phyloP scores from a whole-genome alignment of 768 basidiomycete species.

The Butyriboletus loyo region DNA sequence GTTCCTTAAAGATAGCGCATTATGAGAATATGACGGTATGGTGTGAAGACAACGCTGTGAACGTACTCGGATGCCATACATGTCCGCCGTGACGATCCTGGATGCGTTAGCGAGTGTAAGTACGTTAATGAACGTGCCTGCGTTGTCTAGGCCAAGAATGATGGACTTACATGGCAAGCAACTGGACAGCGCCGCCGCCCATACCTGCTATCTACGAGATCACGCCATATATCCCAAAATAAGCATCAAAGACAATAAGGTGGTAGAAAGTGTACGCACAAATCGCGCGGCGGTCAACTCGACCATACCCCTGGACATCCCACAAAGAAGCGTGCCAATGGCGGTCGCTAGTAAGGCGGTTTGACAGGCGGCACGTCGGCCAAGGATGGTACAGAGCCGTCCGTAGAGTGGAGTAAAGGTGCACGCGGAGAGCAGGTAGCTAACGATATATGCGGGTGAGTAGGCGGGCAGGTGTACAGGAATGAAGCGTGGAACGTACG shows the following conservation, averaged over 20 bases:
- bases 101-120: background rate
- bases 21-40: background rate
- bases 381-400: constrained; percentile 69
- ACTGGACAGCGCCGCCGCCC: constrained; percentile 19
- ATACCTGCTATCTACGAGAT: constrained; percentile 19
- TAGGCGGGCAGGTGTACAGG: too few species aligned
- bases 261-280: constrained; percentile 38
- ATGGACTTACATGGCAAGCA: constrained; percentile 19
- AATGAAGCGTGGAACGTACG: constrained; percentile 10
- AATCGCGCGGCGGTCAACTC: constrained; percentile 68
- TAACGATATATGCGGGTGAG: background rate
- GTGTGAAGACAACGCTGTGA: background rate
- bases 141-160: background rate
- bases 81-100: constrained; percentile 23
- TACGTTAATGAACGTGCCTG: background rate
- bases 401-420: constrained; percentile 82
- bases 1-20: background rate
- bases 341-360: constrained; percentile 57
- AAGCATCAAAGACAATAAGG: background rate
- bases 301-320: constrained; percentile 63
- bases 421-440: constrained; percentile 69
- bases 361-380: constrained; percentile 64
- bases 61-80: constrained; percentile 19
- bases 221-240: background rate
- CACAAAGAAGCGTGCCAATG: constrained; percentile 63